Conservation (phyloP, 495 filamentous ascomycete genomes). For the Chaetomium fimeti region DNA sequence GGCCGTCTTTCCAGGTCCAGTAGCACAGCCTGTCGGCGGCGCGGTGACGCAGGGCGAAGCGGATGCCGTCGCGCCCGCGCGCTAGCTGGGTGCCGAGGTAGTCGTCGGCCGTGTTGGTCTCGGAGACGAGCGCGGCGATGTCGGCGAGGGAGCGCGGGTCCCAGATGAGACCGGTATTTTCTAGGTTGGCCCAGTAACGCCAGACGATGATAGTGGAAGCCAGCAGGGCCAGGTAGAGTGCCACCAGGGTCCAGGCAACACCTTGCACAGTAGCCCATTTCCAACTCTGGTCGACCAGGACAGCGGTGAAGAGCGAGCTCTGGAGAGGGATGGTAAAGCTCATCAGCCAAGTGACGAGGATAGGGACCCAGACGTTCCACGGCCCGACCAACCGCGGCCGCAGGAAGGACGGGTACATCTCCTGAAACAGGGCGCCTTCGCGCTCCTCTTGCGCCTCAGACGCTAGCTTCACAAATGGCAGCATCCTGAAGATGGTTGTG, state of each 20-base stretch:
- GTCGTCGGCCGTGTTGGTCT: conserved; percentile 72
- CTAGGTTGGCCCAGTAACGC: conserved; percentile 47
- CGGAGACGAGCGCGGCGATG: conserved; percentile 67
- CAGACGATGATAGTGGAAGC: conserved; percentile 56
- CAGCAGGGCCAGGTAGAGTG: conserved; percentile 64
- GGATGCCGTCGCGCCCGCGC: conserved; percentile 53
- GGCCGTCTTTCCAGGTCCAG: conserved; percentile 63
- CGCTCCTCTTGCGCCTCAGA: conserved; percentile 52
- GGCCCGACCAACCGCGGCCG: conserved; percentile 46
- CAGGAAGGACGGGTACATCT: conserved; percentile 53
- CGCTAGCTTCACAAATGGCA: conserved; percentile 75
- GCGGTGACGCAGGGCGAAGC: conserved; percentile 45
- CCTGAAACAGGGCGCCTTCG: conserved; percentile 52
- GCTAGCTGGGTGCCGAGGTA: conserved; percentile 57
- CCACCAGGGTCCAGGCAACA: conserved; percentile 75
- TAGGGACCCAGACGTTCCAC: conserved; percentile 48
- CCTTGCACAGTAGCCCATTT: conserved; percentile 74
- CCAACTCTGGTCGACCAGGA: conserved; percentile 55
- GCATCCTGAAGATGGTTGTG: conserved; percentile 68
- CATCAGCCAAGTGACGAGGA: conserved; percentile 46
- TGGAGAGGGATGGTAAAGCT: conserved; percentile 49
- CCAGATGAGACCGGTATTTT: conserved; percentile 76
- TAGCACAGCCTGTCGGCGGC: conserved; percentile 72
- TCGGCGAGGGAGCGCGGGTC: conserved; percentile 79
- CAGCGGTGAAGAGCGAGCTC: conserved; percentile 50